Percentiles rank a stretch among this genome's conserved stretches.
Evolutionary conservation across 768 basidiomycete species (phyloP).

Genomic region (Candolleomyces aberdarensis): DNA sequence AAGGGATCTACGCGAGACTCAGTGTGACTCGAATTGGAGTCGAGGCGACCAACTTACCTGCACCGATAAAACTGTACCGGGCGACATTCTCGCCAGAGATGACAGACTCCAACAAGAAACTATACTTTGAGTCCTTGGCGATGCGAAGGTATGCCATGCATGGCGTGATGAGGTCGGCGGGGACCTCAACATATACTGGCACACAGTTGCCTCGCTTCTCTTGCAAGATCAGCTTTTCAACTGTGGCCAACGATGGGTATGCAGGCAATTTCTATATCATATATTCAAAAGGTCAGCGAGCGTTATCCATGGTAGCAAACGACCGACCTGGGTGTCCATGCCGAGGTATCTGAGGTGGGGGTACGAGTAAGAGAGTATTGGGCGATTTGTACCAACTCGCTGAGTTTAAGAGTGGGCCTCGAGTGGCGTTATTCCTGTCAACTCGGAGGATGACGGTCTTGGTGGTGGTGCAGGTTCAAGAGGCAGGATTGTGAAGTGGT

Average conservation of each 20-base stretch:
- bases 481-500: not conserved
- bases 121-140: constrained; percentile 89
- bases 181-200: constrained; percentile 88
- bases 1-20: constrained; percentile 66
- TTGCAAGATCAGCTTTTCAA: constrained; percentile 73
- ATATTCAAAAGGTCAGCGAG: not conserved
- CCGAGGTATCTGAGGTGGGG: not conserved
- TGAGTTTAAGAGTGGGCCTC: not conserved
- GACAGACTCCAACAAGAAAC: constrained; percentile 93
- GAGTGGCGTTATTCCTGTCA: not conserved
- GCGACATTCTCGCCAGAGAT: constrained; percentile 87
- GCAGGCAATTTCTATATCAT: constrained; percentile 58
- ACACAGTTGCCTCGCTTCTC: constrained; percentile 90
- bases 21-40: not conserved
- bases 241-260: constrained; percentile 65
- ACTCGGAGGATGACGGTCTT: constrained; percentile 8
- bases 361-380: not conserved
- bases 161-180: constrained; percentile 95
- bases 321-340: constrained; percentile 53
- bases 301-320: not conserved
- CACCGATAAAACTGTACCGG: constrained; percentile 94
- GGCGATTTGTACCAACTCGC: not conserved
- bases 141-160: constrained; percentile 95
- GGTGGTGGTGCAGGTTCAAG: constrained; percentile 1
- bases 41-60: constrained; percentile 52